A percentile compares a stretch with the other conserved stretches of the same genome.
Conservation (phyloP, 2,329 filamentous ascomycete species). For the Fusarium sp. region DNA sequence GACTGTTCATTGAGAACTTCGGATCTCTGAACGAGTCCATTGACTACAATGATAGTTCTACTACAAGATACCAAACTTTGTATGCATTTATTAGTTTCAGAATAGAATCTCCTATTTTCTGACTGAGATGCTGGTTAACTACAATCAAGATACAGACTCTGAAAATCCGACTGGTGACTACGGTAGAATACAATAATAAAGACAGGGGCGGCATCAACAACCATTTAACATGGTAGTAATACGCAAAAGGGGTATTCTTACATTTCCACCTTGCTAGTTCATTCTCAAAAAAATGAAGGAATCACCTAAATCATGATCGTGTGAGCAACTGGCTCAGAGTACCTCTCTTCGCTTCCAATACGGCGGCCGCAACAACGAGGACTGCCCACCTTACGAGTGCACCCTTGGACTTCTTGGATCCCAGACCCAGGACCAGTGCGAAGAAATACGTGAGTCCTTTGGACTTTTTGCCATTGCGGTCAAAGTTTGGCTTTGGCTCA, state of each 20-base stretch:
- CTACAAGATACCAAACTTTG: constrained; percentile 38
- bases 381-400: constrained; percentile 63
- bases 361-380: constrained; percentile 54
- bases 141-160: background rate
- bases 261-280: constrained; percentile 2
- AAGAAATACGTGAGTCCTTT: constrained; percentile 66
- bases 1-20: constrained; percentile 38
- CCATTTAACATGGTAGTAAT: background rate
- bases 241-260: background rate
- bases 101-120: background rate
- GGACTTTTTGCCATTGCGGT: constrained; percentile 66
- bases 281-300: background rate
- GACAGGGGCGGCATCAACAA: background rate
- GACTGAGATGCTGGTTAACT: background rate
- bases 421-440: constrained; percentile 62
- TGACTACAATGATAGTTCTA: background rate
- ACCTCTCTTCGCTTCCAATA: constrained; percentile 51
- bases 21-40: background rate
- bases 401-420: constrained; percentile 60
- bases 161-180: background rate
- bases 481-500: constrained; percentile 66
- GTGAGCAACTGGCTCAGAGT: constrained; percentile 48
- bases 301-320: constrained; percentile 33
- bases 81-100: background rate
- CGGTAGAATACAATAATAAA: constrained; percentile 12